Evolutionary conservation across 345 rosid genomes (phyloP).

Genomic region (Erucastrum elatum): DNA sequence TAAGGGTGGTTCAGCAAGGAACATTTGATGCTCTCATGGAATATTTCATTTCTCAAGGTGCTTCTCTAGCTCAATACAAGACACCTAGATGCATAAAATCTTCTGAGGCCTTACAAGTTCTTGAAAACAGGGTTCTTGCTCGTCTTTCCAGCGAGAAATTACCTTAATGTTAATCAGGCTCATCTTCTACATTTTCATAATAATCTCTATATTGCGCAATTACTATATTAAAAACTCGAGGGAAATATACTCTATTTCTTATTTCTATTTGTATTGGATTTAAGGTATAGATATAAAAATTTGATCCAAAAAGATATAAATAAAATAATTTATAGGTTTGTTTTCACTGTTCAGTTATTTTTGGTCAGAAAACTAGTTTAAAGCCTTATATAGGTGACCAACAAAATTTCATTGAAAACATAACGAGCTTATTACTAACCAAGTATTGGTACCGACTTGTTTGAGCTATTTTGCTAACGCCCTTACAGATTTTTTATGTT

Average conservation of each 20-base stretch:
- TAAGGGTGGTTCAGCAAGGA: conserved; percentile 61
- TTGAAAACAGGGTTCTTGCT: conserved; percentile 10
- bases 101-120: conserved; percentile 31
- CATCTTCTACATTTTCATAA: neutral
- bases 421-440: neutral
- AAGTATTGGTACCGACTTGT: neutral
- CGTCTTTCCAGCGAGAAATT: neutral
- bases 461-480: neutral
- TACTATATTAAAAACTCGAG: neutral
- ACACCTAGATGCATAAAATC: conserved; percentile 67
- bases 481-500: neutral
- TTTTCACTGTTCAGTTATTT: neutral
- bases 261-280: neutral
- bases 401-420: neutral
- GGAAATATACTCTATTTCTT: neutral
- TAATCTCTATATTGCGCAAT: neutral
- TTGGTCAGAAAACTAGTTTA: neutral
- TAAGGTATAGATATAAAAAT: neutral
- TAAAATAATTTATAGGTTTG: neutral
- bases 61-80: conserved; percentile 70
- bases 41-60: conserved; percentile 57
- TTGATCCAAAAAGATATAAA: too few species aligned
- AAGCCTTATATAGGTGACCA: neutral
- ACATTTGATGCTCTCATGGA: conserved; percentile 71
- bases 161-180: neutral